Evolutionary conservation across 371 early-diverging fungal species (phyloP), one percentile per base, ranked within the genome.

Genomic region (Mucor irregularis): DNA sequence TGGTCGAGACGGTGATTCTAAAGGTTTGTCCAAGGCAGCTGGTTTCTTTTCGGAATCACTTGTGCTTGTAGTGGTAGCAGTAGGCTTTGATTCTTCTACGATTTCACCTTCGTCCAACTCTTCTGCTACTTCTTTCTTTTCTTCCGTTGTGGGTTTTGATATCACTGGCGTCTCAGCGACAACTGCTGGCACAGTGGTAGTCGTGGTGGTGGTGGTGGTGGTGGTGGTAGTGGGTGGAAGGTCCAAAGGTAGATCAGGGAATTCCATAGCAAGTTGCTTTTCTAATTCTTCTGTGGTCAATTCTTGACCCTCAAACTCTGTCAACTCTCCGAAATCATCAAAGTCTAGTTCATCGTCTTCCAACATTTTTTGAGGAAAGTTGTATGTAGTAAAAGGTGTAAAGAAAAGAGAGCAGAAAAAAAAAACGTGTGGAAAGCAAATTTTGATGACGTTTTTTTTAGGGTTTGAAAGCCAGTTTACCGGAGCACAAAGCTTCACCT

Each of bases 291-390:
- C 60, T 8, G 37, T 40, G 3, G 60, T 59, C 11, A 59, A 26
- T 7, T 25, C 48, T n/a, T 30, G 26, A 5, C 53, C 34, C 16
- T 53, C 60, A 14, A 47, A 28, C 25, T 46, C 60, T 31, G 40
- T 53, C 53, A 59, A 52, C 9, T 53, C 60, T 53, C 53, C 53
- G 42, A 59, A 53, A 10, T 53, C 60, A 19, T 59, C 60, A 53
- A 59, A 59, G 42, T 59, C 60, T 31, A 59, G 30, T 31, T 59
- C 60, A 22, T 59, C 60, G 25, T 59, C 60, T 29, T 53, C 30
- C 16, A 59, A 34, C 60, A 59, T 59, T 28, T 22, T 38, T 26
- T n/a, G n/a, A n/a, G n/a, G n/a, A n/a, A n/a, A n/a, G n/a, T n/a
- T n/a, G n/a, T n/a, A n/a, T n/a, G n/a, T n/a, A n/a, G n/a, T n/a